Evolutionary conservation across 2,329 filamentous ascomycete species (phyloP), one percentile per base, ranked within the genome.

Genomic region (Penicillium polonicum): DNA sequence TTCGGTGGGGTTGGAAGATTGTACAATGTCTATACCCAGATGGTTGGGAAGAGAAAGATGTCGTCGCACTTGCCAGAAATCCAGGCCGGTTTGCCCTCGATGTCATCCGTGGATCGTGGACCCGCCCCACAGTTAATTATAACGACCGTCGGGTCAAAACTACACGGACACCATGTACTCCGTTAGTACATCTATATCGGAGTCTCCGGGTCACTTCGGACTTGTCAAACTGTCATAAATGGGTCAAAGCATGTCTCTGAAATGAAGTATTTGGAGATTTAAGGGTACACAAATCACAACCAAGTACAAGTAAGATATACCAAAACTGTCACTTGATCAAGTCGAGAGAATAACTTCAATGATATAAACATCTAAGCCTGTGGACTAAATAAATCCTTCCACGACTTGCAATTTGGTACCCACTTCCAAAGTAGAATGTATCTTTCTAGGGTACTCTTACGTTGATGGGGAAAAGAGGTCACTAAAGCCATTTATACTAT

Each of bases 101-200:
- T 58, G 46, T 52, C 54, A 53, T 52, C 58, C 64, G 60, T 65
- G 62, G 66, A 66, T 67, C 62, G 58, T 33, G 48, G 49, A 10
- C 19, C 58, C 29, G 10, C 9, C 2, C 0, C 5, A 5, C 21
- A 42, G 52, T 55, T 0, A 8, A 15, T 1, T 1, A 43, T 27
- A 55, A 33, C n/a, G 52, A 17, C 45, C 9, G 5, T 4, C 5
- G 1, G 29, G 36, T 29, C 33, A 29, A 35, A 35, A 35, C 6
- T 3, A 33, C 31, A 31, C 12, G 10, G 12, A 31, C 31, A 33
- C 29, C 29, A 31, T 31, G 29, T 31, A 31, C 31, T 33, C 31
- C 12, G 5, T 33, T 13, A 33, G 31, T 33, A 33, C 5, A 44
- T 35, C n/a, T 43, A 33, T 12, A 58, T 43, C 50, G 44, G 15